phyloP scores from a whole-genome alignment of 768 basidiomycete genomes.

The Solioccasus polychromus region DNA sequence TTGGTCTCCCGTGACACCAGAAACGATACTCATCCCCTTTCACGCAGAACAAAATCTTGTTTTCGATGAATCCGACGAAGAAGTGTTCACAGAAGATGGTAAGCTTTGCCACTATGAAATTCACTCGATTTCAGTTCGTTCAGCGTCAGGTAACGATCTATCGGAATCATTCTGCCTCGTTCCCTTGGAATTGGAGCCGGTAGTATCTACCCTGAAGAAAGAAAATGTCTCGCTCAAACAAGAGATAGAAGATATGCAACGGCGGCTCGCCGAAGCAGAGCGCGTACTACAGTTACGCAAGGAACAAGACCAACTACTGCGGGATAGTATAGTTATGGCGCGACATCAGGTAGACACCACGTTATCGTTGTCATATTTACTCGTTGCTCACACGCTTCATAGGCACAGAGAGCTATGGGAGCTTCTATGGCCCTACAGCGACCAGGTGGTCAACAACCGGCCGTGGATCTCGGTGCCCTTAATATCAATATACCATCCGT shows the following conservation, averaged over 20 bases:
- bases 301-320: constrained; percentile 75
- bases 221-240: constrained; percentile 66
- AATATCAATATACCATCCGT: constrained; percentile 55
- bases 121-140: background rate
- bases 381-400: constrained; percentile 2
- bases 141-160: constrained; percentile 54
- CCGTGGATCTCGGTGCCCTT: constrained; percentile 52
- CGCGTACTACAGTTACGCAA: constrained; percentile 63
- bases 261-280: constrained; percentile 59
- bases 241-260: constrained; percentile 57
- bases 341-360: constrained; percentile 55
- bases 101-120: constrained; percentile 8
- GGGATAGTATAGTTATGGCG: constrained; percentile 76
- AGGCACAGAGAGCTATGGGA: constrained; percentile 82
- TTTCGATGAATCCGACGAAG: constrained; percentile 56
- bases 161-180: constrained; percentile 81
- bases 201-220: constrained; percentile 49
- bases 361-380: background rate
- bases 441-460: constrained; percentile 32
- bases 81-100: constrained; percentile 65
- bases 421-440: constrained; percentile 59
- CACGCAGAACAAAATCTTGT: constrained; percentile 17
- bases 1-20: background rate
- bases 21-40: constrained; percentile 9
- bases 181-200: constrained; percentile 56